Evolutionary conservation across 2,329 filamentous ascomycete species (phyloP).

Genomic region (Aspergillus hortae): DNA sequence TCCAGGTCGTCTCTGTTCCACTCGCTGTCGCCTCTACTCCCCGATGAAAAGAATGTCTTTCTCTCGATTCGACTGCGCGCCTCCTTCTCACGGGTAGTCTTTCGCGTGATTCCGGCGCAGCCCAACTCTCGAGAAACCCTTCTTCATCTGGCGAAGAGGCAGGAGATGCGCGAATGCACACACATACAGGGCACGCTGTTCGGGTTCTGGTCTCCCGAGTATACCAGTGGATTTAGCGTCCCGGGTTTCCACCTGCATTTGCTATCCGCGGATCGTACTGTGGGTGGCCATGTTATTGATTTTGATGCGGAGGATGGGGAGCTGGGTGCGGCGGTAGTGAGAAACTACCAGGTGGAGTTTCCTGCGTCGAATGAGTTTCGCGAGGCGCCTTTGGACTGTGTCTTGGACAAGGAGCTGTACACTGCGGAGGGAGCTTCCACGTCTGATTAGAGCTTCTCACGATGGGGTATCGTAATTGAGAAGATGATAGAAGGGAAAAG

Average conservation of each 20-base stretch:
- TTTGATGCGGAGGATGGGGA: conserved; percentile 26
- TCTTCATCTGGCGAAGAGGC: background rate
- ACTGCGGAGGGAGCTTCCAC: too few species aligned
- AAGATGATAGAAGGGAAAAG: background rate
- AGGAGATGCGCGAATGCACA: background rate
- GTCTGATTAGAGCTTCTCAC: too few species aligned
- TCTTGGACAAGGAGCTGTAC: too few species aligned
- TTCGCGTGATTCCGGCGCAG: conserved; percentile 4
- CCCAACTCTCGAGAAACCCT: background rate
- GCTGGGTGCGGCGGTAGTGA: conserved; percentile 35
- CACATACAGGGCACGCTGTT: background rate
- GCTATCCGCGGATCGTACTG: conserved; percentile 30
- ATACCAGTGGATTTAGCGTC: conserved; percentile 40
- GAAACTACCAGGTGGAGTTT: conserved; percentile 39
- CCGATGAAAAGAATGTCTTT: conserved; percentile 6
- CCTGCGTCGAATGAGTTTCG: conserved; percentile 36
- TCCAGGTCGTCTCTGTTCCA: conserved; percentile 1
- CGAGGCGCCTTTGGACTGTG: too few species aligned
- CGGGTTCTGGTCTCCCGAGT: conserved; percentile 40
- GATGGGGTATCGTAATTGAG: background rate
- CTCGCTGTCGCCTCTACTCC: conserved; percentile 8
- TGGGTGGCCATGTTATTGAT: conserved; percentile 32
- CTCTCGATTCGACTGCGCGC: conserved; percentile 6
- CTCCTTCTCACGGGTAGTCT: background rate
- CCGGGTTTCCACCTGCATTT: conserved; percentile 44